These are phyloP conservation scores for Podospora pseudocomata DNA, from an alignment of 495 filamentous ascomycete genomes.

Conservation along the genomic window DNA sequence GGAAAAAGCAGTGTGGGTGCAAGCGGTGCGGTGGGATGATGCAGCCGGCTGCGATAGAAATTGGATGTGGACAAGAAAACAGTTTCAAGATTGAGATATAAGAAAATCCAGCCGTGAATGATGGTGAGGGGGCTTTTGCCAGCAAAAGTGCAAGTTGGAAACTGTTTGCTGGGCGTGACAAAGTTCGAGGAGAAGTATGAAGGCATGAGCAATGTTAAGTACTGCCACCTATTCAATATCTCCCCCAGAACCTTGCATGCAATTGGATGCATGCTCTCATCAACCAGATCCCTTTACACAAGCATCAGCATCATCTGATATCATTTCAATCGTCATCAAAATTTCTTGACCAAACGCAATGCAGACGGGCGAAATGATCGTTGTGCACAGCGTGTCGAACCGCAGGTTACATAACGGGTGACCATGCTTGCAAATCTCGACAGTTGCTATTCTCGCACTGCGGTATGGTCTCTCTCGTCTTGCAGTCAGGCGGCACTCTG, in stretches of 20 bases:
- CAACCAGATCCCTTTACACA: background rate
- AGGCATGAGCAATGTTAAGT: background rate
- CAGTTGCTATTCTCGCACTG: too few species aligned
- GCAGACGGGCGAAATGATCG: background rate
- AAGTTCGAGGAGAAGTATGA: background rate
- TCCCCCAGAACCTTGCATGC: background rate
- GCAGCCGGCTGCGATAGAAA: background rate
- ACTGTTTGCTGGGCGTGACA: background rate
- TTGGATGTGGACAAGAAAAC: background rate
- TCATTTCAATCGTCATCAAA: background rate
- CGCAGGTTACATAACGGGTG: background rate
- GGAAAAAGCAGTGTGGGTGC: background rate
- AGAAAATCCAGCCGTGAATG: background rate
- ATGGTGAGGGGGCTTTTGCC: background rate
- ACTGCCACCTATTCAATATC: background rate
- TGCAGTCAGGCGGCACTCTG: background rate
- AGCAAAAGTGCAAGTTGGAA: background rate
- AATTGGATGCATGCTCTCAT: background rate
- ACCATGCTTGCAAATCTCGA: too few species aligned
- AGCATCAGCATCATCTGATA: background rate
- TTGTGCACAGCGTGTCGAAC: background rate
- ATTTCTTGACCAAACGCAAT: background rate
- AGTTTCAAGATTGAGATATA: background rate
- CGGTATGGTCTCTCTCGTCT: too few species aligned
- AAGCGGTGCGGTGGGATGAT: background rate